A percentile compares a stretch with the other conserved stretches of the same genome.
These are phyloP conservation scores for Coniella vitis DNA, from an alignment of 2,329 filamentous ascomycete genomes.

Conservation along the genomic window DNA sequence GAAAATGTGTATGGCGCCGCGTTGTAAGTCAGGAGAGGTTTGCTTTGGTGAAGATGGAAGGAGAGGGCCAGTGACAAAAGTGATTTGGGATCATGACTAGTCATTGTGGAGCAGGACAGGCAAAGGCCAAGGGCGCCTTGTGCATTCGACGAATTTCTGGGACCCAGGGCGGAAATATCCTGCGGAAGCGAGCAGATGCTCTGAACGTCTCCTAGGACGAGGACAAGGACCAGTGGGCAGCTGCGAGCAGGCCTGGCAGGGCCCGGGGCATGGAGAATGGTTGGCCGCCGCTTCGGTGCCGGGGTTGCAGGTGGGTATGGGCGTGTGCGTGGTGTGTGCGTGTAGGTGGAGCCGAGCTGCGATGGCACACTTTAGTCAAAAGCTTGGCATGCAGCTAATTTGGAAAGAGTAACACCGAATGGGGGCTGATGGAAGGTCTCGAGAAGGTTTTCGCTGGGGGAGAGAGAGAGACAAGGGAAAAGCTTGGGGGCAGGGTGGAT, in stretches of 20 bases:
- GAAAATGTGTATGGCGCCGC: not conserved
- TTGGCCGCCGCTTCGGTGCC: conserved; percentile 13
- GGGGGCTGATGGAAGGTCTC: conserved; percentile 3
- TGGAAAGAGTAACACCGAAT: not conserved
- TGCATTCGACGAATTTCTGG: conserved; percentile 5
- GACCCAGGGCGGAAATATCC: conserved; percentile 11
- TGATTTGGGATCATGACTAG: conserved; percentile 13
- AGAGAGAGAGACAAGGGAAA: too few relatives aligned
- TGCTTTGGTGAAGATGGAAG: not conserved
- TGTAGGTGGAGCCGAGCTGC: conserved; percentile 10
- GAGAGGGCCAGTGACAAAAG: conserved; percentile 5
- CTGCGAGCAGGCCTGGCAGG: conserved; percentile 5
- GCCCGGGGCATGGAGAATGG: conserved; percentile 4
- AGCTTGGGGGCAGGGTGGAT: too few relatives aligned
- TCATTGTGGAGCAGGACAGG: conserved; percentile 7
- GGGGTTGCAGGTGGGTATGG: conserved; percentile 1
- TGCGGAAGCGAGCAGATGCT: conserved; percentile 10
- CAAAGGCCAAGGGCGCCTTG: not conserved
- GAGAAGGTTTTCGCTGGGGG: conserved; percentile 13
- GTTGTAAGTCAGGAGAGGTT: not conserved
- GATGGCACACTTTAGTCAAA: conserved; percentile 14
- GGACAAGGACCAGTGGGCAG: too few relatives aligned
- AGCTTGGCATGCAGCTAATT: conserved; percentile 15
- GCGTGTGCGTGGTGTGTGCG: conserved; percentile 1
- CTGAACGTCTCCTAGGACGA: conserved; percentile 5